phyloP scores from a whole-genome alignment of 176 grass and related monocot genomes.

The Pontederia crassipes region DNA sequence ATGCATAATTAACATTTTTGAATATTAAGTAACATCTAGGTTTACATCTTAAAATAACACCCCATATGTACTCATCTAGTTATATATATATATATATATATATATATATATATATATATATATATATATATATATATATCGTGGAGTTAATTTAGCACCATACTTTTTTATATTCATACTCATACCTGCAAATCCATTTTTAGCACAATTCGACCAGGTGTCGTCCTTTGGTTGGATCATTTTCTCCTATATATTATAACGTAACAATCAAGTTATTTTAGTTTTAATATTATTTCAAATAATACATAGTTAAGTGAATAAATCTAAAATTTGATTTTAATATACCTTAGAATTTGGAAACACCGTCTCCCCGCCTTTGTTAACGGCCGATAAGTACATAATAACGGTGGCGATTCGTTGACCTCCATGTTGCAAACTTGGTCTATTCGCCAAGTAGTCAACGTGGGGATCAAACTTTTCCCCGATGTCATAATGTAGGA shows the following conservation, averaged over 20 bases:
- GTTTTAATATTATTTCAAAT: background rate
- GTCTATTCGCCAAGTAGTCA: slow-evolving; percentile 86
- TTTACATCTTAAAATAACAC: too few species aligned
- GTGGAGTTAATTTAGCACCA: too few species aligned
- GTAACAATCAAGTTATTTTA: background rate
- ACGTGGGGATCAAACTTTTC: slow-evolving; percentile 85
- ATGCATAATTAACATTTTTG: too few species aligned
- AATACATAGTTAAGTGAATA: background rate
- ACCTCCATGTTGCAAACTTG: slow-evolving; percentile 70
- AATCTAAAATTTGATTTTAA: background rate
- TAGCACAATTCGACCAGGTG: slow-evolving; percentile 73
- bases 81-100: too few species aligned
- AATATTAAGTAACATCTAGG: too few species aligned
- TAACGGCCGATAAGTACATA: slow-evolving; percentile 77
- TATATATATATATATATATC: too few species aligned
- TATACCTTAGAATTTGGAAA: slow-evolving; percentile 78
- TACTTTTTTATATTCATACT: too few species aligned
- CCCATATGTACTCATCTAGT: too few species aligned
- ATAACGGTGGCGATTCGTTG: slow-evolving; percentile 77
- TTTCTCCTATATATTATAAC: slow-evolving; percentile 42
- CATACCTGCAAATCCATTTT: slow-evolving; percentile 77
- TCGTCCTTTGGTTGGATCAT: slow-evolving; percentile 58
- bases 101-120: too few species aligned
- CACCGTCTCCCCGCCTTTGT: slow-evolving; percentile 79
- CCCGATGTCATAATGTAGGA: slow-evolving; percentile 74